A percentile compares a stretch with the other conserved stretches of the same genome.
phyloP scores from a whole-genome alignment of 1,139 yeast genomes.

The Debaryomyces nepalensis region DNA sequence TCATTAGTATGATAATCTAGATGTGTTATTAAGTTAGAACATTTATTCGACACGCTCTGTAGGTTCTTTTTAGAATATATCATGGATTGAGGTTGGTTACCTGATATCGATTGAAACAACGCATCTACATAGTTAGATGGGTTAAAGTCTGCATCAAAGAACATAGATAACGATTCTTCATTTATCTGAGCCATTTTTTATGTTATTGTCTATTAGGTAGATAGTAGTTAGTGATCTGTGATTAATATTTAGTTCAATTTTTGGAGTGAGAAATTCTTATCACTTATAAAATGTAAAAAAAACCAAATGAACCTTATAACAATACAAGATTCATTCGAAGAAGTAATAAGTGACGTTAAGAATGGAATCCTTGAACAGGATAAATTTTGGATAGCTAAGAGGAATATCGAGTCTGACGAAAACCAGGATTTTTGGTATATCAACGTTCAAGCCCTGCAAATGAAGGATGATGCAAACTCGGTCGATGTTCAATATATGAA shows the following conservation, averaged over 20 bases:
- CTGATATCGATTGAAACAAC: conserved; percentile 33
- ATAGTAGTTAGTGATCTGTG: not conserved
- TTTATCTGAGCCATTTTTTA: conserved; percentile 8
- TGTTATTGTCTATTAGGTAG: not conserved
- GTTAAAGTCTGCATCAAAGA: conserved; percentile 46
- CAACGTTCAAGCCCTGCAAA: conserved; percentile 14
- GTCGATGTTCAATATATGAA: conserved; percentile 7
- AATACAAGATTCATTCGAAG: conserved; percentile 49
- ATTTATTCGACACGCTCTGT: conserved; percentile 32
- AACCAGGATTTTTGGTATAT: conserved; percentile 25
- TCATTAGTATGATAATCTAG: conserved; percentile 66
- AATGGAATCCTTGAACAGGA: conserved; percentile 26
- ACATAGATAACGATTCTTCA: conserved; percentile 37
- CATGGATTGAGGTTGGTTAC: conserved; percentile 15
- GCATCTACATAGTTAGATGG: conserved; percentile 45
- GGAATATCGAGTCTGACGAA: conserved; percentile 32
- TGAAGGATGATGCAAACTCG: conserved; percentile 15
- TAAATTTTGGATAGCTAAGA: conserved; percentile 45
- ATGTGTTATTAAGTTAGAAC: conserved; percentile 54
- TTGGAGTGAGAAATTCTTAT: not conserved
- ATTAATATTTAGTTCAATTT: not conserved
- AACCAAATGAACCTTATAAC: conserved; percentile 30
- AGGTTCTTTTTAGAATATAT: conserved; percentile 30
- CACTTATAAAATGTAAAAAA: too few relatives aligned
- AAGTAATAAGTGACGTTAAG: conserved; percentile 42